phyloP scores from a whole-genome alignment of 2,329 filamentous ascomycete genomes.

The Fusarium chaquense region DNA sequence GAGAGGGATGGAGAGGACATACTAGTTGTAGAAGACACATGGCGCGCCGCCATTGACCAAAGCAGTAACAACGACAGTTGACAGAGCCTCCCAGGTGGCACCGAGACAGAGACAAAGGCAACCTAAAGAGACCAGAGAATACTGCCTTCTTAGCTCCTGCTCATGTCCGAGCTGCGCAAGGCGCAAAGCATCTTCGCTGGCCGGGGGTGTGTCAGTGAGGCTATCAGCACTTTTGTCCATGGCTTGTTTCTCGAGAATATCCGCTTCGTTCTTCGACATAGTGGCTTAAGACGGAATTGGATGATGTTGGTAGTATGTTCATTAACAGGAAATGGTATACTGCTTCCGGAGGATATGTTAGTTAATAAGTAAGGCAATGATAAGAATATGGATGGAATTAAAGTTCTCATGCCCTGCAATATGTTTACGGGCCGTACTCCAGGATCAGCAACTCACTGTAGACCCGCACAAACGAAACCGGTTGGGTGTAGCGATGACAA shows the following conservation, averaged over 20 bases:
- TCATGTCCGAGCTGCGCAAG: slow-evolving; percentile 48
- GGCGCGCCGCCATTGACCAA: slow-evolving; percentile 60
- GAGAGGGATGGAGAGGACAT: background rate
- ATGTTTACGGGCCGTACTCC: background rate
- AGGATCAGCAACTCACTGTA: background rate
- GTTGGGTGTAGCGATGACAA: background rate
- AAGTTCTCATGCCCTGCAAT: background rate
- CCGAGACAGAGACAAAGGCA: slow-evolving; percentile 61
- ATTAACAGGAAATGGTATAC: background rate
- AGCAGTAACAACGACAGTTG: slow-evolving; percentile 59
- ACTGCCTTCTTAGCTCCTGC: slow-evolving; percentile 50
- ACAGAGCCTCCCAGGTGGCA: slow-evolving; percentile 64
- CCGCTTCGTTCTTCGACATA: background rate
- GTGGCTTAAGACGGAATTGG: no score
- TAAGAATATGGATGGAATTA: background rate
- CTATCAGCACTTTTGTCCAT: slow-evolving; percentile 22
- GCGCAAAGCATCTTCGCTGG: slow-evolving; percentile 33
- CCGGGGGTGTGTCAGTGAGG: background rate
- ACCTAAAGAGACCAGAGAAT: slow-evolving; percentile 59
- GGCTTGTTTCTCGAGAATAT: background rate
- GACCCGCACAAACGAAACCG: background rate
- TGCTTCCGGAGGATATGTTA: background rate
- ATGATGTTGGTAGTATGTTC: background rate
- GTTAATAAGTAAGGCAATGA: background rate
- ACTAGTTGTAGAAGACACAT: slow-evolving; percentile 56